phyloP scores from a whole-genome alignment of 148 eudicot species.

The Rhododendron molle region DNA sequence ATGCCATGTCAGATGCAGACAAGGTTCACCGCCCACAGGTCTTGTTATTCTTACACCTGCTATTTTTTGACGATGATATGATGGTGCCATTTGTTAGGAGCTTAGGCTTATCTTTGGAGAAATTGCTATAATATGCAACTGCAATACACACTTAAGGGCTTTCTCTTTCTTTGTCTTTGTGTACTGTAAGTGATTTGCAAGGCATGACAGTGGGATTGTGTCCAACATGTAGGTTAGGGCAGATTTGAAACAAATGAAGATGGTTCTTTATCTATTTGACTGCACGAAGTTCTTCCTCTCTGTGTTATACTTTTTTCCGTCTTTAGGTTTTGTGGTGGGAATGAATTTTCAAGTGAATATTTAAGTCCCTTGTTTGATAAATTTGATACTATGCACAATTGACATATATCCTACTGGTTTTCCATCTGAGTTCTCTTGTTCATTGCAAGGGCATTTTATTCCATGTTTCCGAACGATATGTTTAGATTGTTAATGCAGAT shows the following conservation, averaged over 20 bases:
- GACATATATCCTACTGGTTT: neutral
- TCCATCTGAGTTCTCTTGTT: neutral
- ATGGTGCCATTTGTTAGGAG: neutral
- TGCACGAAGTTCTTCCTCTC: slow-evolving; percentile 2
- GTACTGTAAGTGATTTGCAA: neutral
- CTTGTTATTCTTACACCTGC: slow-evolving; percentile 7
- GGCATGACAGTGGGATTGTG: neutral
- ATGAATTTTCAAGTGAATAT: neutral
- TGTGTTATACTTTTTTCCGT: neutral
- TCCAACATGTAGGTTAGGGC: neutral
- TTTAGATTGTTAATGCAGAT: neutral
- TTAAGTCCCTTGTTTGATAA: neutral
- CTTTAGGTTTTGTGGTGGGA: neutral
- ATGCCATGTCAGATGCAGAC: slow-evolving; percentile 29
- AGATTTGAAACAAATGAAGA: neutral
- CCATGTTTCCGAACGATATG: neutral
- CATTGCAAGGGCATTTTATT: neutral
- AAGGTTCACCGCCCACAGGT: slow-evolving; percentile 54
- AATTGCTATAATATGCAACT: neutral
- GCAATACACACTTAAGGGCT: neutral
- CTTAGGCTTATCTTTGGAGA: neutral
- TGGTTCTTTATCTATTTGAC: neutral
- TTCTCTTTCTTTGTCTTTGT: neutral
- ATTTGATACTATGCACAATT: neutral
- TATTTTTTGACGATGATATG: neutral